Evolutionary conservation across 108 stramenopile species (phyloP), one percentile per base, ranked within the genome.

Genomic region (Nitzschia sp.): DNA sequence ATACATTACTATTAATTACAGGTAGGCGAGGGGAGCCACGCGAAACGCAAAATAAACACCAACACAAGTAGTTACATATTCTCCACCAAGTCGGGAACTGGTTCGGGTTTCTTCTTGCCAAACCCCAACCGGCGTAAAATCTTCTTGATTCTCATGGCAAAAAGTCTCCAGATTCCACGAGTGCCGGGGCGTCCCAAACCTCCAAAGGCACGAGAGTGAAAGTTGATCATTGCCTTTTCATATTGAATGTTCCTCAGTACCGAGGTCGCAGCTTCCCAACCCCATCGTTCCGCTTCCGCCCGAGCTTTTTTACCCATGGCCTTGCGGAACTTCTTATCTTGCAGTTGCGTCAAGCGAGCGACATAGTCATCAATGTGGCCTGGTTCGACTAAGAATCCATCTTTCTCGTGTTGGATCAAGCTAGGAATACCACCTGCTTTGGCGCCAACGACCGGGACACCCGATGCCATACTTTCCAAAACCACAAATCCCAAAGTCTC

Each of bases 401-500:
- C 88, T 32, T 70, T 77, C 23, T 76, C 92, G 54, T 97, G 57
- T n/a, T 83, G 57, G 27, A 97, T 91, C 45, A 95, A 68, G 53
- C 80, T 54, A 15, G 89, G 88, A 59, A 97, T 85, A 22, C 92
- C 89, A 26, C 89, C 89, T 13, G 94, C 94, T 22, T 75, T 57
- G 35, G 81, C 78, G 2, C 80, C 96, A 22, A 94, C 90, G 35
- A 95, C 92, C 1, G 96, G 92, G 23, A 95, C 90, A 36, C 94
- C 92, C 29, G 78, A 80, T 5, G 96, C 96, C 94, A 97, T 95
- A 44, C 88, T 81, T 67, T 97, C 96, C 66, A 97, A 63, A 9
- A 92, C 93, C 8, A 95, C 94, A 66, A 92, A 94, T 16, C 96
- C 94, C 1, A 97, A 73, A 16, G 96, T 94, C 73, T 97, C 96